Conservation (phyloP, 768 basidiomycete species). For the Phlegmacium glaucopus region DNA sequence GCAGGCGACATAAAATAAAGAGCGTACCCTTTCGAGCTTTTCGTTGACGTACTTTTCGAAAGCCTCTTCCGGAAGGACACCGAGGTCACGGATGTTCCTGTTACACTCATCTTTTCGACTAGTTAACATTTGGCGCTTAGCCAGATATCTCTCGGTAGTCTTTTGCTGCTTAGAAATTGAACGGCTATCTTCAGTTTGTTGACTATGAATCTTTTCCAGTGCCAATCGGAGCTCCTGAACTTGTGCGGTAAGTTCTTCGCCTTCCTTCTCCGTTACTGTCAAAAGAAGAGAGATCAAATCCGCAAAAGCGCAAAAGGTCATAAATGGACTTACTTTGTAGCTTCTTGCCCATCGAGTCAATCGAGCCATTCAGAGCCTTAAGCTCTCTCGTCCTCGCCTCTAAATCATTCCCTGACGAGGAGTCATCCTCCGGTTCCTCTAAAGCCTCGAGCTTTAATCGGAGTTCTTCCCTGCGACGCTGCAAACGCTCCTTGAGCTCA, state of each 20-base stretch:
- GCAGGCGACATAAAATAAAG: not conserved
- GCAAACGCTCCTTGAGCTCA: conserved; percentile 87
- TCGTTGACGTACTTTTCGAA: conserved; percentile 92
- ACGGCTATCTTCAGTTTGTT: conserved; percentile 85
- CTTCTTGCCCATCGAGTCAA: conserved; percentile 59
- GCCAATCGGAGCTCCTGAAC: conserved; percentile 64
- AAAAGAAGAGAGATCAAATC: not conserved
- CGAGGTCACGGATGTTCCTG: conserved; percentile 92
- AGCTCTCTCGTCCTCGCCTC: conserved; percentile 70
- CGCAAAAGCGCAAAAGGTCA: not conserved
- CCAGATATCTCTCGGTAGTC: conserved; percentile 90
- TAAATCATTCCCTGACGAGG: conserved; percentile 61
- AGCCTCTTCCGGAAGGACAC: conserved; percentile 95
- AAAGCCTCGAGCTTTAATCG: conserved; percentile 70
- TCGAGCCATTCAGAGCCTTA: conserved; percentile 58
- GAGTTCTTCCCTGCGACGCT: conserved; percentile 77
- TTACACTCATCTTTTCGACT: conserved; percentile 92
- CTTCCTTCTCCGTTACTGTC: conserved; percentile 68
- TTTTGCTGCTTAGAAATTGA: conserved; percentile 91
- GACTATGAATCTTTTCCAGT: conserved; percentile 73
- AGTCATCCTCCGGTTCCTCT: conserved; percentile 59
- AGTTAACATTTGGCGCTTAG: conserved; percentile 84
- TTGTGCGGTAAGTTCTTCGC: conserved; percentile 55
- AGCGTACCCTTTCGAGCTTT: conserved; percentile 76
- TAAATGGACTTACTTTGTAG: conserved; percentile 46